phyloP scores from a whole-genome alignment of 192 early-diverging fungal species.

The Coemansia aciculifera region DNA sequence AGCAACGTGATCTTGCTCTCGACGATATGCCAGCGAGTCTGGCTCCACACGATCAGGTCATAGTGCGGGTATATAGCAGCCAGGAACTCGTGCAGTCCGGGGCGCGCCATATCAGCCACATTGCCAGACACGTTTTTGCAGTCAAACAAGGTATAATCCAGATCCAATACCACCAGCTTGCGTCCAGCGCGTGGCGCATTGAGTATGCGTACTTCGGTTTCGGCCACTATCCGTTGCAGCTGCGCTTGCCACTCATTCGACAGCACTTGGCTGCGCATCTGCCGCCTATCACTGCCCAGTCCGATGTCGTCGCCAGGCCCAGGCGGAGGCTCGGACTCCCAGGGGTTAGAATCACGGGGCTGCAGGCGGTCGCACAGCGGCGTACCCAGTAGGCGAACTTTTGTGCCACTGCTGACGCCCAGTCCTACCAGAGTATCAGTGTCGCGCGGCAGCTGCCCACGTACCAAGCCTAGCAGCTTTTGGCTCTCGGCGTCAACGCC shows the following conservation, averaged over 20 bases:
- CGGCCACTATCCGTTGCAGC: slow-evolving; percentile 11
- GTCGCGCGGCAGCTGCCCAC: slow-evolving; percentile 62
- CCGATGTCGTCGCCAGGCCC: not conserved
- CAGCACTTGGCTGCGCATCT: slow-evolving; percentile 18
- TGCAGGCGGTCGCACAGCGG: slow-evolving; percentile 20
- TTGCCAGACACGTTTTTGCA: slow-evolving; percentile 64
- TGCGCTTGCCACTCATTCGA: slow-evolving; percentile 10
- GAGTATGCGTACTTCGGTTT: slow-evolving; percentile 27
- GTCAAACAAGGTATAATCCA: slow-evolving; percentile 78
- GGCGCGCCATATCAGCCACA: slow-evolving; percentile 62
- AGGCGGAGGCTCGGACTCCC: not conserved
- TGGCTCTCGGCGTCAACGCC: slow-evolving; percentile 63
- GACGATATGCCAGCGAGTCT: slow-evolving; percentile 69
- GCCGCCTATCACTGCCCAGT: not conserved
- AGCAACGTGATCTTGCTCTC: slow-evolving; percentile 75
- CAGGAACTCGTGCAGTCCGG: slow-evolving; percentile 65
- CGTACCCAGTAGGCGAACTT: slow-evolving; percentile 46
- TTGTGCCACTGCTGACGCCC: slow-evolving; percentile 23
- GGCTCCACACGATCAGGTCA: slow-evolving; percentile 78
- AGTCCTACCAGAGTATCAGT: slow-evolving; percentile 30
- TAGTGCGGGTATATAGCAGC: slow-evolving; percentile 66
- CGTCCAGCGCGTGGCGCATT: slow-evolving; percentile 54
- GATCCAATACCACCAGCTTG: slow-evolving; percentile 70
- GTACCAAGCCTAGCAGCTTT: slow-evolving; percentile 72
- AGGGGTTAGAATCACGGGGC: not conserved